Percentiles rank a stretch among this genome's conserved stretches.
Conservation (phyloP, 176 grass and related monocot genomes). For the Eragrostis nindensis region DNA sequence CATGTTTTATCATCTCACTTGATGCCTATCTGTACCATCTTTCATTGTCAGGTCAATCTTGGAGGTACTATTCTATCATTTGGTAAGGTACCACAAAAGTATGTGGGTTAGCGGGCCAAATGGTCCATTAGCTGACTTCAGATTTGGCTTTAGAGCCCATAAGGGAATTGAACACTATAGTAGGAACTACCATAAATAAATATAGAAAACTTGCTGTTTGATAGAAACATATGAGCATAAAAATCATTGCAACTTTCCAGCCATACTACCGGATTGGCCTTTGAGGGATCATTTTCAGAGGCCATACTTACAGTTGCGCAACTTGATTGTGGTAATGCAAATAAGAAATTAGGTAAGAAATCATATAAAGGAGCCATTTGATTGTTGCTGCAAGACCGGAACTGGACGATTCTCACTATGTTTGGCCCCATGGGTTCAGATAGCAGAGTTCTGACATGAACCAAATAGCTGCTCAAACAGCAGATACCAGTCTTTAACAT, state of each 20-base stretch:
- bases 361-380: constrained; percentile 46
- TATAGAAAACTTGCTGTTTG: constrained; percentile 33
- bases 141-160: constrained; percentile 38
- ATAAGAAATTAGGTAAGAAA: constrained; percentile 45
- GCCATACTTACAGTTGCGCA: constrained; percentile 54
- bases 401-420: constrained; percentile 59
- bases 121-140: constrained; percentile 49
- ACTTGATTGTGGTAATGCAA: constrained; percentile 58
- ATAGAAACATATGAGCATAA: constrained; percentile 50
- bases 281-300: constrained; percentile 65
- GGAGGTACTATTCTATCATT: constrained; percentile 42
- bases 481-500: constrained; percentile 34
- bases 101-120: constrained; percentile 34
- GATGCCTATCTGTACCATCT: constrained; percentile 43
- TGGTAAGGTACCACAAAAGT: constrained; percentile 34
- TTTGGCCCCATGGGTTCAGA: constrained; percentile 41
- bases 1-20: constrained; percentile 43
- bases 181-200: constrained; percentile 38
- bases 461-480: constrained; percentile 39
- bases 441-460: constrained; percentile 29
- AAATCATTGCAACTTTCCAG: constrained; percentile 47
- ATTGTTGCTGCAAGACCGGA: constrained; percentile 44
- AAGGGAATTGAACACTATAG: constrained; percentile 42
- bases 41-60: constrained; percentile 49
- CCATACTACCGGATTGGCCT: constrained; percentile 53